Base-by-base conservation (phyloP, 2,329 filamentous ascomycete genomes). In the Alternaria solani region DNA sequence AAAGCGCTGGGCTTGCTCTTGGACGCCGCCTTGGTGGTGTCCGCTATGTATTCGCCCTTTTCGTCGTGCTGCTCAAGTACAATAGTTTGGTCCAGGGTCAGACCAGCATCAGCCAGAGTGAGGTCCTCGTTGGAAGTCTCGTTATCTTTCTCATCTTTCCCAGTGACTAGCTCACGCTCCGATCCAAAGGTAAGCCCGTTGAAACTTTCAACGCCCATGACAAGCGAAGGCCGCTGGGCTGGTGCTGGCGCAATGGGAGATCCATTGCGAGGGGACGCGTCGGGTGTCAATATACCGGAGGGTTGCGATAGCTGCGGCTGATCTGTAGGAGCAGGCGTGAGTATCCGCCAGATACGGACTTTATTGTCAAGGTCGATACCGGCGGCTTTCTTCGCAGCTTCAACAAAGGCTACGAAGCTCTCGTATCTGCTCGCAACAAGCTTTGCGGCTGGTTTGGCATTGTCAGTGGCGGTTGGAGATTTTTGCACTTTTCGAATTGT, bases 401-500 rank as follows among this genome's bases (percentile, higher is more conserved):
- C 89, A 32, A 98, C 75, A 75, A 97, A 96, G n/a, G 86, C 83
- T 70, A 93, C 86, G 61, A 89, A 91, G 51, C 83, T 86, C 51
- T 87, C 88, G 51, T 87, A 88, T 64, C 89, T 87, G 73, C 92
- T 95, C 53, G 90, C 88, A 25, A 93, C 85, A 39, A 94, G 79
- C 51, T 87, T 85, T 5, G 88, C 83, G 1, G 93, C 88, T 5
- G 86, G 81, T 16, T 86, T 86, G 38, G 86, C 84, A 55, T 81
- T 85, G 11, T 88, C 86, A 70, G 89, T 88, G 57, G 90, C 79
- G 2, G 84, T 80, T 70, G 89, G 85, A 38, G 87, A 81, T 2
- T 86, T 84, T 75, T 89, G 89, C 2, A 98, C 83, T 67, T 94
- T 93, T 73, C 96, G 88, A 61, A 98, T 84, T 1, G 89, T 92